These are phyloP conservation scores for Dothiorella sarmentorum DNA, from an alignment of 2,329 filamentous ascomycete genomes.

Conservation along the genomic window DNA sequence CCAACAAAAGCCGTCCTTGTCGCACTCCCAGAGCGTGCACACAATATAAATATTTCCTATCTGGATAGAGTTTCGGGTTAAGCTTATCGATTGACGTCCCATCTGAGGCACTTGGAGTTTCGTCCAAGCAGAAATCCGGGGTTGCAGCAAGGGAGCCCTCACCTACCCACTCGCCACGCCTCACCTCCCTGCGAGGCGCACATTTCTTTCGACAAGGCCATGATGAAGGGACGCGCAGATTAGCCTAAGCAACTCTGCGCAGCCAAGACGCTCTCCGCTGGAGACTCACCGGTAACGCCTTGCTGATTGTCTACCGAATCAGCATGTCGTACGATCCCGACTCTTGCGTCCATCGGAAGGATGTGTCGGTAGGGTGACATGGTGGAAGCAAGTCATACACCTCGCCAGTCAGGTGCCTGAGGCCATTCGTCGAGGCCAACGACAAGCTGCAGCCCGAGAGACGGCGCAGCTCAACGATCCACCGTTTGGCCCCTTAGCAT, in stretches of 20 bases:
- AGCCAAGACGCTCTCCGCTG: background rate
- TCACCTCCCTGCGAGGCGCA: background rate
- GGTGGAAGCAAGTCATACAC: slow-evolving; percentile 13
- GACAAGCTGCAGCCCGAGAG: slow-evolving; percentile 8
- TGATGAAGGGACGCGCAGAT: background rate
- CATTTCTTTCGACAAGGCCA: background rate
- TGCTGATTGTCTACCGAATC: slow-evolving; percentile 6
- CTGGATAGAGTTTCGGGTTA: background rate
- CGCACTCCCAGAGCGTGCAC: background rate
- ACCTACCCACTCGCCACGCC: background rate
- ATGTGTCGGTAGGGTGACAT: slow-evolving; percentile 12
- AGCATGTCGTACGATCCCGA: slow-evolving; percentile 7
- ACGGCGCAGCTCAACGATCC: background rate
- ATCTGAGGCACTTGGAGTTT: slow-evolving; percentile 5
- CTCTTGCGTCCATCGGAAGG: slow-evolving; percentile 4
- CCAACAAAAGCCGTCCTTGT: background rate
- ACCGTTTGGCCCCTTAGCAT: background rate
- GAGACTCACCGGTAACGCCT: background rate
- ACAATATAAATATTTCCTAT: background rate
- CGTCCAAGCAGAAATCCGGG: slow-evolving; percentile 3
- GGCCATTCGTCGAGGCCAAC: slow-evolving; percentile 2
- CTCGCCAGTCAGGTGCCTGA: slow-evolving; percentile 9
- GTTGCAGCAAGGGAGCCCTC: slow-evolving; percentile 2
- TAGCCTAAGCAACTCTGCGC: background rate
- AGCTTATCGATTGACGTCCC: background rate